Evolutionary conservation across 345 rosid genomes (phyloP), one percentile per base, ranked within the genome.

Genomic region (Gossypium rotundifolium): DNA sequence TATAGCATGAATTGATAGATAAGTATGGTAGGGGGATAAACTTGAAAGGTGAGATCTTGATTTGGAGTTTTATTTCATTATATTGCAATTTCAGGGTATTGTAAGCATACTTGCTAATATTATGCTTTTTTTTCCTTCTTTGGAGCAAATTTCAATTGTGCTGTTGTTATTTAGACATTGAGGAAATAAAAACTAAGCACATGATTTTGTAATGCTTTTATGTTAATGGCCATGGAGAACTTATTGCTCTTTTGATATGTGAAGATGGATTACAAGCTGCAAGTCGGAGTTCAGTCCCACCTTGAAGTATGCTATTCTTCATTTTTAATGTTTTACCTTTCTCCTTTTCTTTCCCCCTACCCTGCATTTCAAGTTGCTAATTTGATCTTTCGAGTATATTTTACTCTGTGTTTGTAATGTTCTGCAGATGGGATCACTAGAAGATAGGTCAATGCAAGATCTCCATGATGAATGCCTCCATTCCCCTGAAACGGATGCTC

Each of bases 401-500:
- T 40, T 22, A 20, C 2, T 46, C 51, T 40, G 7, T 23, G 73
- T 53, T 76, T 66, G 2, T 22, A 53, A 62, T 65, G 55, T 68
- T 79, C 40, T 72, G 78, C 89, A 90, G 94, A 87, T 90, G 92
- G 90, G 89, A 42, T 67, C 94, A 2, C 23, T 84, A 25, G 77
- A 82, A 79, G 82, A 73, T 42, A 78, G 74, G 40, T 65, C 89
- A 2, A 23, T 70, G 42, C 71, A 57, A 55, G 88, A 84, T 53
- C 79, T 79, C 2, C 86, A 83, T 63, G 86, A 85, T 0, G 78
- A 80, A 70, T 78, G 75, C 53, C 82, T 85, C 60, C 75, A 75
- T 62, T 72, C 77, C 74, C 74, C 78, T 0, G 80, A 75, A 44
- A 12, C 23, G 0, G 65, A 38, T 2, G 49, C 52, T 48, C 79